These are phyloP conservation scores for Paraphoma sp. DNA, from an alignment of 2,329 filamentous ascomycete genomes.

Conservation along the genomic window DNA sequence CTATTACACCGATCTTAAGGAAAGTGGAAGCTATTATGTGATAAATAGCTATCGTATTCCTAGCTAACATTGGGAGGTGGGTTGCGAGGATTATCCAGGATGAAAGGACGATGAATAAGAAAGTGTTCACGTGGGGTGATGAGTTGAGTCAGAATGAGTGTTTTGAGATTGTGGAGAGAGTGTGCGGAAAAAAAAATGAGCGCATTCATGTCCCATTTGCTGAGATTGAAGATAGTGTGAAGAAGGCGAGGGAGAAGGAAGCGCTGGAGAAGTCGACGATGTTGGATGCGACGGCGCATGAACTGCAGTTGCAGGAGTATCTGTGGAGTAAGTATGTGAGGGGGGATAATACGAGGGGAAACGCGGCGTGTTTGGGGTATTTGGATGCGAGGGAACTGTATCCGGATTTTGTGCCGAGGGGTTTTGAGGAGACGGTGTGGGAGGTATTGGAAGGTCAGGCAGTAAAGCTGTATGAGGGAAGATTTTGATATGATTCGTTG, in stretches of 20 bases:
- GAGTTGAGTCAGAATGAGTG: slow-evolving; percentile 57
- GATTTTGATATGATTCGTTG: slow-evolving; percentile 19
- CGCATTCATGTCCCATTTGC: background rate
- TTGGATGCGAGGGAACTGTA: slow-evolving; percentile 61
- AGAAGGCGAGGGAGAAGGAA: background rate
- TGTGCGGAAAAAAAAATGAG: slow-evolving; percentile 45
- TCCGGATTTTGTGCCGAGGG: slow-evolving; percentile 53
- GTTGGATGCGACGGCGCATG: background rate
- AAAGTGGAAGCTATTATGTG: no score
- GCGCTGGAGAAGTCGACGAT: background rate
- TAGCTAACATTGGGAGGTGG: background rate
- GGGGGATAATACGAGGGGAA: slow-evolving; percentile 61
- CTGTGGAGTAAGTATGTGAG: slow-evolving; percentile 55
- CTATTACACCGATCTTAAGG: no score
- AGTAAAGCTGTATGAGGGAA: background rate
- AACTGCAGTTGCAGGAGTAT: background rate
- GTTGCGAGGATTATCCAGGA: slow-evolving; percentile 46
- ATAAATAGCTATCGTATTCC: no score
- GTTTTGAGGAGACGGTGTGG: slow-evolving; percentile 45
- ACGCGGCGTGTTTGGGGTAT: slow-evolving; percentile 63
- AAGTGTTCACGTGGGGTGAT: slow-evolving; percentile 59
- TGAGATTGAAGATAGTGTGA: slow-evolving; percentile 50
- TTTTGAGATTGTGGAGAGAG: slow-evolving; percentile 53
- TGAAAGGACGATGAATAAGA: slow-evolving; percentile 60
- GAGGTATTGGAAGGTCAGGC: slow-evolving; percentile 51